A percentile compares a stretch with the other conserved stretches of the same genome.
Evolutionary conservation across 768 basidiomycete genomes (phyloP).

Genomic region (Leccinum longicurvipes): DNA sequence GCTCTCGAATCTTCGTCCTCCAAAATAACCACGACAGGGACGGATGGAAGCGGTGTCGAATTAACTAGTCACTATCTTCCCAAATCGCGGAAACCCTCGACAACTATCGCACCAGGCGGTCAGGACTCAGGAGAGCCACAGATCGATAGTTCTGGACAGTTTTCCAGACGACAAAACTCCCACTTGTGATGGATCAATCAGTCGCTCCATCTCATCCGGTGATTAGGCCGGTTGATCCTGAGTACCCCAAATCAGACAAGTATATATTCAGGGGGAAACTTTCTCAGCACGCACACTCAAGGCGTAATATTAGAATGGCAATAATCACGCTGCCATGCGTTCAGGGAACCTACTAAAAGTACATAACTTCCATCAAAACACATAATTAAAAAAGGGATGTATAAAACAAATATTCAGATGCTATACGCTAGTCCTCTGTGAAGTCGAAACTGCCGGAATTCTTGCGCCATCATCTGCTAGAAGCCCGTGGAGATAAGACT

Average conservation of each 20-base stretch:
- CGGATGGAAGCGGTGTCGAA: conserved; percentile 18
- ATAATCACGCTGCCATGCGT: conserved; percentile 5
- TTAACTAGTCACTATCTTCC: conserved; percentile 7
- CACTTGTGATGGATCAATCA: background rate
- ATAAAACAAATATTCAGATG: conserved; percentile 23
- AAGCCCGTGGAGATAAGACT: conserved; percentile 33
- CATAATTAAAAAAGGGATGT: conserved; percentile 9
- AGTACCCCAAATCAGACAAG: background rate
- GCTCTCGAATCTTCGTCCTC: conserved; percentile 13
- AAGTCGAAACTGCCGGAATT: conserved; percentile 8
- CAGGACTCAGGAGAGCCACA: background rate
- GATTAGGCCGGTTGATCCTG: background rate
- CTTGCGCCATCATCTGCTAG: conserved; percentile 15
- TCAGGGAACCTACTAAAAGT: conserved; percentile 15
- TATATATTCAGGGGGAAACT: conserved; percentile 7
- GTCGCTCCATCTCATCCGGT: background rate
- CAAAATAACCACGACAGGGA: conserved; percentile 20
- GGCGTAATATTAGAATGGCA: conserved; percentile 2
- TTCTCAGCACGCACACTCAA: background rate
- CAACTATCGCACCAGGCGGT: conserved; percentile 2
- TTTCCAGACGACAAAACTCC: background rate
- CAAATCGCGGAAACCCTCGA: conserved; percentile 23
- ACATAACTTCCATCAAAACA: conserved; percentile 13
- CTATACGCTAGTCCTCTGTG: conserved; percentile 23
- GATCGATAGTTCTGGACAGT: background rate